Base-by-base conservation (phyloP, 2,329 filamentous ascomycete species). In the Ophiocordyceps sinensis region DNA sequence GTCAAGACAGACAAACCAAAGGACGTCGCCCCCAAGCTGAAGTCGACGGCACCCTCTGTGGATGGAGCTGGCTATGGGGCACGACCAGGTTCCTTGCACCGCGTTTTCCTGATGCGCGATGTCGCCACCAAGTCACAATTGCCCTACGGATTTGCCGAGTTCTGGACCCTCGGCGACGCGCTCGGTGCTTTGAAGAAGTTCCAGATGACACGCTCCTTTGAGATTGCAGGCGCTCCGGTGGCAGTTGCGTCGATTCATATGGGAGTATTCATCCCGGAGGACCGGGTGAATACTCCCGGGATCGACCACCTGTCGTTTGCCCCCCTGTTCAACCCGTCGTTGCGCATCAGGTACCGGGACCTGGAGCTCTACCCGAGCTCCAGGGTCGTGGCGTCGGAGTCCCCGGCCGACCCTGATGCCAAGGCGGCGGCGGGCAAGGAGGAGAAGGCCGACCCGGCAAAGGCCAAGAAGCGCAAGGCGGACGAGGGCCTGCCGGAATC, bases 91-190 rank as follows among this genome's bases (percentile, higher is more conserved):
- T 85, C 83, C n/a, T 63, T 93, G 9, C 75, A 82, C 45, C 77
- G 85, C 40, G 77, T 91, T 2, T 75, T 91, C 45, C 63, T 93
- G 23, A 79, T 91, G 51, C 75, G 85, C 42, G 82, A 89, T 53
- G 71, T 78, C 36, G 70, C 68, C 45, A 81, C 71, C 4, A 73
- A 85, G 41, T 79, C 84, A 45, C 85, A 80, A 40, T 84, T 83
- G 70, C 75, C 79, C 49, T 93, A 85, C 51, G 85, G 85, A 0
- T 93, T 93, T 59, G 85, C 79, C 1, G 85, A 93, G 57, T 93
- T 88, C 55, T 79, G 76, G 51, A 82, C 76, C 0, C 66, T 85
- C 15, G 77, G 82, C 55, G 84, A 91, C 57, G 83, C 85, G 2
- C 72, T 79, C 56, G 80, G 78, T 19, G 85, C 85, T 4, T 63